Base-by-base conservation (phyloP, 2,329 filamentous ascomycete genomes). In the Alternaria triticimaculans region DNA sequence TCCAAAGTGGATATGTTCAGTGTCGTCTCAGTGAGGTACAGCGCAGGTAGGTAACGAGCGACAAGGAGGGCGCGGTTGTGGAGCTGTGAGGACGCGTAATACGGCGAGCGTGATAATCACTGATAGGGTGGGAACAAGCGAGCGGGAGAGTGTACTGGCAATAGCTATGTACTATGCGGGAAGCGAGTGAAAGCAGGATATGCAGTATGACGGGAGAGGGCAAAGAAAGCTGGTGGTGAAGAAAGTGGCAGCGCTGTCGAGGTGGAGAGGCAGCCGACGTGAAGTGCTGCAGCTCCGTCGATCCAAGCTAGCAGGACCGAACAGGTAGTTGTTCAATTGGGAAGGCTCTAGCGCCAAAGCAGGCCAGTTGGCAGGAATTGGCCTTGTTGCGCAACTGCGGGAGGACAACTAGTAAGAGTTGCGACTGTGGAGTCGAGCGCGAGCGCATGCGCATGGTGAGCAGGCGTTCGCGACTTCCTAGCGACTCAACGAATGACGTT, bases 41-140 rank as follows among this genome's bases (percentile, higher is more conserved):
- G 55, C 28, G 46, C 23, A 46, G 46, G 44, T 30, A 43, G 49
- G 60, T 41, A 70, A 62, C 58, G 68, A 69, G 63, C 60, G 67
- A 69, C 55, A 55, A 58, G 25, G 49, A 53, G 59, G 50, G 56
- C 55, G 45, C 37, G 58, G 60, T 25, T 63, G 63, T 58, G 62
- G 49, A 68, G 65, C 50, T 60, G 46, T 48, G 49, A 43, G 63
- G 72, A 73, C 72, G 72, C 72, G 71, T 73, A 74, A 72, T 72
- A 64, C 70, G 62, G 67, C 70, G 62, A 67, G 49, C 63, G 64
- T 50, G 64, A 54, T 64, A 53, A 62, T 63, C 48, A 60, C 45
- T 63, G 63, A 41, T 62, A 65, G 66, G 51, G 49, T 60, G 62
- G 57, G 54, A 64, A 60, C 57, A 63, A 64, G 64, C 57, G 55